Evolutionary conservation across 495 filamentous ascomycete species (phyloP), one percentile per base, ranked within the genome.

Genomic region (Cenococcum geophilum): DNA sequence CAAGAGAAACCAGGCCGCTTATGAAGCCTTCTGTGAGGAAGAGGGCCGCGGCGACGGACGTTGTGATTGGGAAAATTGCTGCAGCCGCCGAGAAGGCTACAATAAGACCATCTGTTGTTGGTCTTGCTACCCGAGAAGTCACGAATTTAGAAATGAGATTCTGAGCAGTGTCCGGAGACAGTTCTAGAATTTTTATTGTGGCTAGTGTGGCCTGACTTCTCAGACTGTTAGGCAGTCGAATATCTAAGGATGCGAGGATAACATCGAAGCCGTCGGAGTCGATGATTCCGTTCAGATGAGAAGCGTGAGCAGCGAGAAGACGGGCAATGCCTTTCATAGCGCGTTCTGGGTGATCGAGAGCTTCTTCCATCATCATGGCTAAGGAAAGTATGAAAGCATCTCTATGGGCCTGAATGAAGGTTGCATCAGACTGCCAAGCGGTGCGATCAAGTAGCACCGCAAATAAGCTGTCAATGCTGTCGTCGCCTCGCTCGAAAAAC

Each of bases 1-100:
- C 84, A 51, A 92, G 72, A 8, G 87, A 83, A 20, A 81, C 82
- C 22, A 96, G 77, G 37, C 79, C 80, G 34, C 78, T 71, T 53
- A 93, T 77, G 68, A 97, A 97, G 1, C 86, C 88, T 48, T 92
- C 88, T 18, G 83, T 90, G 55, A 96, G 80, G 70, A 97, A 96
- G 37, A 97, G 77, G 55, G 79, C 76, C 4, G 87, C 79, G 1
- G 84, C 86, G 32, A 86, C 78, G 43, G 84, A 76, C 14, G 89
- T 85, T 0, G 85, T 83, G 56, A 98, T 78, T 1, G 92, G 91
- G 71, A 98, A 98, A 34, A 97, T 80, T 5, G 85, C 83, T 4
- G 90, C 83, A 2, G 89, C 89, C 20, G 89, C 91, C 51, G 92
- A 97, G 73, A 95, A 97, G 16, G 89, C 92, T 32, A 91, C 70